Conservation (phyloP, 2,329 filamentous ascomycete genomes). For the Zymoseptoria brevis region DNA sequence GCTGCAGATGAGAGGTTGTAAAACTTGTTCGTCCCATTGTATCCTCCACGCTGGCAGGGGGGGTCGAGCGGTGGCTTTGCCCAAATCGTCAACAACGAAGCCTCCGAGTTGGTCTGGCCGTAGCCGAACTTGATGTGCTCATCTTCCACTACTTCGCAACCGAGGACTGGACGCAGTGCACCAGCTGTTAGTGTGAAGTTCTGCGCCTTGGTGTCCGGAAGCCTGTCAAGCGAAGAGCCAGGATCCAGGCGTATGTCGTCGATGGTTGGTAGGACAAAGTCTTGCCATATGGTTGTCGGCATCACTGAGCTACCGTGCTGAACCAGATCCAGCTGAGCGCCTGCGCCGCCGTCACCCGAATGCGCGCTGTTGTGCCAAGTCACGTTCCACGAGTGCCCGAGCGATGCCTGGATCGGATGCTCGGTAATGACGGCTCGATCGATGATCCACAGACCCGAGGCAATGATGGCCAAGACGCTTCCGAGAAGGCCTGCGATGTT, state of each 20-base stretch:
- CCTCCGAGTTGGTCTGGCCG: not conserved
- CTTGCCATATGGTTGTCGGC: not conserved
- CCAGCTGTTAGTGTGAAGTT: not conserved
- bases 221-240: not conserved
- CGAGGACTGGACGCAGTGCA: not conserved
- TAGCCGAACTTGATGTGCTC: not conserved
- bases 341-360: constrained; percentile 1
- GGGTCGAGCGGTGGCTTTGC: not conserved
- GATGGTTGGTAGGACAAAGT: not conserved
- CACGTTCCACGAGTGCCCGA: not conserved
- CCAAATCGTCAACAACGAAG: not conserved
- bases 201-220: not conserved
- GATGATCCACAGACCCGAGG: constrained; percentile 4
- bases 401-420: not conserved
- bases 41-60: not conserved
- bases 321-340: not conserved
- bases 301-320: constrained; percentile 2
- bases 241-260: not conserved
- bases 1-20: not conserved
- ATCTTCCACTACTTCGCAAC: not conserved
- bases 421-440: not conserved
- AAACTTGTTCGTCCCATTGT: not conserved
- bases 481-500: constrained; percentile 1
- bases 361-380: constrained; percentile 3
- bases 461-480: constrained; percentile 4